Conservation (phyloP, 1,284 basidiomycete species). For the Malassezia japonica region DNA sequence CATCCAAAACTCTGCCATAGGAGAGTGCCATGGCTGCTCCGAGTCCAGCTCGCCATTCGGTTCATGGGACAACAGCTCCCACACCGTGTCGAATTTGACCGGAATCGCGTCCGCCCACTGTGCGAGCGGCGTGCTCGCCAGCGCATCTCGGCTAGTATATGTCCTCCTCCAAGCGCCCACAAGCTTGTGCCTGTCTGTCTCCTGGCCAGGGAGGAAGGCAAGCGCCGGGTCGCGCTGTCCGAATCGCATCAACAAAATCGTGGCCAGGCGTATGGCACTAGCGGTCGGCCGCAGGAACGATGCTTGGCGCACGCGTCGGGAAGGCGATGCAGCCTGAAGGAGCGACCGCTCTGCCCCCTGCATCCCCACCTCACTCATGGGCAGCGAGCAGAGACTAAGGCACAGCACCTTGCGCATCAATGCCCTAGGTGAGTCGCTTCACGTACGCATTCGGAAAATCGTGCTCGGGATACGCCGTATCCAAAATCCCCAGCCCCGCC, state of each 20-base stretch:
- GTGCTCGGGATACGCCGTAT: not conserved
- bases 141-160: not conserved
- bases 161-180: not conserved
- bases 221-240: too few relatives aligned
- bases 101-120: not conserved
- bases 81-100: not conserved
- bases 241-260: not conserved
- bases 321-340: not conserved
- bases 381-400: not conserved
- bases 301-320: not conserved
- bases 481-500: constrained; percentile 4
- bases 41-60: not conserved
- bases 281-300: not conserved
- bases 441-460: not conserved
- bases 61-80: not conserved
- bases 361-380: too few relatives aligned
- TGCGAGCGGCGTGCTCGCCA: not conserved
- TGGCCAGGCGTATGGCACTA: not conserved
- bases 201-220: not conserved
- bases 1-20: constrained; percentile 1
- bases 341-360: not conserved
- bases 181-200: not conserved
- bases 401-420: not conserved
- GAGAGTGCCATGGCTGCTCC: not conserved
- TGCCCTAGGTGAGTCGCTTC: not conserved